Conservation (phyloP, 176 grass and related monocot species). For the Zizania latifolia region DNA sequence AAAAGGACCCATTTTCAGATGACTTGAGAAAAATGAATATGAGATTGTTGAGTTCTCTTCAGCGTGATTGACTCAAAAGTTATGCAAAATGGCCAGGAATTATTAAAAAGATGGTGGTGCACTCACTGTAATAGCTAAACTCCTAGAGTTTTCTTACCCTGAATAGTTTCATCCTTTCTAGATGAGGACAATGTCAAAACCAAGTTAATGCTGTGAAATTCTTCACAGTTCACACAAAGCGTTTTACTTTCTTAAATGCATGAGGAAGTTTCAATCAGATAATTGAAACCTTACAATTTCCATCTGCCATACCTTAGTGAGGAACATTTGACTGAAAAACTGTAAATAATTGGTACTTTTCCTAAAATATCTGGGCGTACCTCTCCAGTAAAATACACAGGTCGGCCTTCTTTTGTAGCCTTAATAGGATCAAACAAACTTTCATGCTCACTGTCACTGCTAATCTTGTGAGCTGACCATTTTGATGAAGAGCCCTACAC, state of each 20-base stretch:
- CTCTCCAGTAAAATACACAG: conserved; percentile 93
- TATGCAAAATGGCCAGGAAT: not conserved
- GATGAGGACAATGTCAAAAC: not conserved
- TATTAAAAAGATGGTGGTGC: not conserved
- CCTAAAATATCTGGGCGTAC: conserved; percentile 25
- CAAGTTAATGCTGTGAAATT: not conserved
- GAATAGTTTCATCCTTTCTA: not conserved
- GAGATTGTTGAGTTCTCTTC: not conserved
- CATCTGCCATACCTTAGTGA: not conserved
- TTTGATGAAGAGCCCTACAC: conserved; percentile 67
- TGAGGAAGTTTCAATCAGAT: not conserved
- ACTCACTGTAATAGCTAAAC: not conserved
- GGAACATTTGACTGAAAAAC: not conserved
- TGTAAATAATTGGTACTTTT: not conserved
- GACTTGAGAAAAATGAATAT: not conserved
- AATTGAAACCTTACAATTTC: not conserved
- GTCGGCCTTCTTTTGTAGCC: conserved; percentile 63
- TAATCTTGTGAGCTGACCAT: conserved; percentile 83
- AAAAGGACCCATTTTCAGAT: too few relatives aligned
- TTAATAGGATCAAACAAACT: conserved; percentile 78
- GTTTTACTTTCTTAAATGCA: not conserved
- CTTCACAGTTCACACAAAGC: not conserved
- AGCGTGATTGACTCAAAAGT: not conserved
- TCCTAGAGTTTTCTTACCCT: not conserved
- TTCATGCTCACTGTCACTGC: conserved; percentile 27